These are phyloP conservation scores for Blastocladiella britannica DNA, from an alignment of 192 early-diverging fungal species.

Conservation along the genomic window DNA sequence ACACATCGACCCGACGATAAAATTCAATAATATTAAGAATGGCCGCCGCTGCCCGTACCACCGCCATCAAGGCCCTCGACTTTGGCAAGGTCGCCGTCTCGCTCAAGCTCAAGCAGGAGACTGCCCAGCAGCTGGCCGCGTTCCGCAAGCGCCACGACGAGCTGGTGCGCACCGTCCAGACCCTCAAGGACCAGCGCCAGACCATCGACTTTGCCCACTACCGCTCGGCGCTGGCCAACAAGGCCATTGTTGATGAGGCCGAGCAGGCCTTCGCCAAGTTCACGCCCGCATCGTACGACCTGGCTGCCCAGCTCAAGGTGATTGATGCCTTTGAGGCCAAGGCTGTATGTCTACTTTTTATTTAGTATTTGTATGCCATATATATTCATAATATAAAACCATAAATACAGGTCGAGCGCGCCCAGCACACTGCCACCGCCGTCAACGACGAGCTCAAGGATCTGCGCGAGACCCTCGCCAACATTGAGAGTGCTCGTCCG, in stretches of 20 bases:
- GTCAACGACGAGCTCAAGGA: slow-evolving; percentile 69
- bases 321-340: slow-evolving; percentile 56
- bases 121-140: slow-evolving; percentile 53
- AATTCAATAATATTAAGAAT: too few species aligned
- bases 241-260: slow-evolving; percentile 66
- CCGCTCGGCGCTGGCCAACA: slow-evolving; percentile 74
- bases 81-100: slow-evolving; percentile 68
- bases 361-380: slow-evolving; percentile 1
- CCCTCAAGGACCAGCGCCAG: slow-evolving; percentile 62
- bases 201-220: slow-evolving; percentile 77
- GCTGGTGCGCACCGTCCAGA: slow-evolving; percentile 55
- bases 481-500: slow-evolving; percentile 86
- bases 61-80: slow-evolving; percentile 53
- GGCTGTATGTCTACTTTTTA: slow-evolving; percentile 29
- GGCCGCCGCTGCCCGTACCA: slow-evolving; percentile 25
- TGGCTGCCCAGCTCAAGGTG: slow-evolving; percentile 63
- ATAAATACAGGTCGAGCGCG: slow-evolving; percentile 41
- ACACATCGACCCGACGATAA: too few species aligned
- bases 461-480: slow-evolving; percentile 66
- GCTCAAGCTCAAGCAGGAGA: slow-evolving; percentile 66
- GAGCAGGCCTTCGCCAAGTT: slow-evolving; percentile 65
- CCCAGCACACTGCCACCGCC: slow-evolving; percentile 64
- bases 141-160: slow-evolving; percentile 94
- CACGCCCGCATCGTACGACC: slow-evolving; percentile 61
- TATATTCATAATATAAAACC: not conserved